These are phyloP conservation scores for Mucor mucedo DNA, from an alignment of 371 early-diverging fungal genomes.

Conservation along the genomic window DNA sequence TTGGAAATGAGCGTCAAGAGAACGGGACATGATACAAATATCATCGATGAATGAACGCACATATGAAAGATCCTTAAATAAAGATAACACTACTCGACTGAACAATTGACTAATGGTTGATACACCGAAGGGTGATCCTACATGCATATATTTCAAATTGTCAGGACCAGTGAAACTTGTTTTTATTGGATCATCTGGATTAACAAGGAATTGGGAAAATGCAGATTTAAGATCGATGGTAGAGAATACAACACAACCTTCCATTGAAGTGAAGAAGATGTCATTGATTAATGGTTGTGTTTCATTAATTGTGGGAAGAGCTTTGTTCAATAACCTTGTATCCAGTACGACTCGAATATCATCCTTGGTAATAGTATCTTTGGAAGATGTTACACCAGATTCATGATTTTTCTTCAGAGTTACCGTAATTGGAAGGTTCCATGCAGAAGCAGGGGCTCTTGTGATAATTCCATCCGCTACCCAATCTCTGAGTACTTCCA, in stretches of 20 bases:
- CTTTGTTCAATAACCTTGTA: slow-evolving; percentile 10
- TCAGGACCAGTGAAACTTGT: slow-evolving; percentile 17
- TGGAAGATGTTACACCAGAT: background rate
- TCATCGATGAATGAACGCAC: slow-evolving; percentile 20
- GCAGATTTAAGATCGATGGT: slow-evolving; percentile 10
- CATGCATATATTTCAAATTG: slow-evolving; percentile 18
- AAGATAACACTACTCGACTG: slow-evolving; percentile 6
- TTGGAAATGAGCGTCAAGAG: slow-evolving; percentile 15
- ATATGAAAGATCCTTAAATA: slow-evolving; percentile 5
- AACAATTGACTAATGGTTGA: slow-evolving; percentile 12
- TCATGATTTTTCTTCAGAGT: slow-evolving; percentile 14
- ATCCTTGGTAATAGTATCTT: slow-evolving; percentile 10
- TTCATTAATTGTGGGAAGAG: slow-evolving; percentile 4
- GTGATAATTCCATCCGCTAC: slow-evolving; percentile 12
- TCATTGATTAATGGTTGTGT: slow-evolving; percentile 18
- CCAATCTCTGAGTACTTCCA: slow-evolving; percentile 9
- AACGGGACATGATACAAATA: slow-evolving; percentile 5
- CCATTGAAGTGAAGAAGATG: slow-evolving; percentile 7
- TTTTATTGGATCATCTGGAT: slow-evolving; percentile 10
- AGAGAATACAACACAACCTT: slow-evolving; percentile 1
- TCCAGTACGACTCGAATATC: slow-evolving; percentile 10
- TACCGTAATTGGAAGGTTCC: slow-evolving; percentile 22
- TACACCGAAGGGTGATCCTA: slow-evolving; percentile 18
- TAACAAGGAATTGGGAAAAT: slow-evolving; percentile 9
- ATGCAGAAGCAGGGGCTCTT: slow-evolving; percentile 13